Percentiles rank a stretch among this genome's conserved stretches.
Conservation (phyloP, 345 rosid species). For the Lenwebbia sp. region DNA sequence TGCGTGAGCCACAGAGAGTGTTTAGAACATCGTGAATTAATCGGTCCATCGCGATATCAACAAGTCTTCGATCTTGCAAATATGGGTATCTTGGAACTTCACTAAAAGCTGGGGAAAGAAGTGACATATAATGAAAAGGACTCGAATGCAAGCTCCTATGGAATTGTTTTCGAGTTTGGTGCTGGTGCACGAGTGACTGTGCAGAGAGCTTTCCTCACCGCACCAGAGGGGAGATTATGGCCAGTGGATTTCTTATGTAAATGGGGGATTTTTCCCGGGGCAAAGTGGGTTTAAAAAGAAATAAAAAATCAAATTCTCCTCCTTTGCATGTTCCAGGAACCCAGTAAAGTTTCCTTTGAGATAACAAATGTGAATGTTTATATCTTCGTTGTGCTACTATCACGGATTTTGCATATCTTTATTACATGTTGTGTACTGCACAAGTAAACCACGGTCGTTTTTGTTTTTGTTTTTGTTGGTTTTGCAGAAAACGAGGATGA, state of each 20-base stretch:
- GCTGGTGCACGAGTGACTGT: no score
- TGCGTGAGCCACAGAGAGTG: background rate
- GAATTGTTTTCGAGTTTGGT: no score
- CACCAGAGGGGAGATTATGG: no score
- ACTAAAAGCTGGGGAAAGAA: no score
- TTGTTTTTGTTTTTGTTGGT: background rate
- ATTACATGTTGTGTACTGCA: background rate
- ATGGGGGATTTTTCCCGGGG: background rate
- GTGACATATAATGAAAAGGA: background rate
- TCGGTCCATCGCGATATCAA: background rate
- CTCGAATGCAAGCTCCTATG: no score
- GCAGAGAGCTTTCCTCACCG: no score
- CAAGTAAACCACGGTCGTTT: background rate
- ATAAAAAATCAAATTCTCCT: background rate
- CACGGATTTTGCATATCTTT: background rate
- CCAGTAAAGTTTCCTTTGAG: background rate
- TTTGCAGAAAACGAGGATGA: slow-evolving; percentile 32
- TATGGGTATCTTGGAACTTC: no score
- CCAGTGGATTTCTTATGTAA: background rate
- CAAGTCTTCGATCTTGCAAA: background rate
- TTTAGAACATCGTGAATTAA: background rate
- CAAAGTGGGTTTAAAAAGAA: background rate
- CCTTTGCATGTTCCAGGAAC: background rate
- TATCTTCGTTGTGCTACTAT: background rate
- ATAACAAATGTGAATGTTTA: background rate